These are phyloP conservation scores for Botrytis paeoniae DNA, from an alignment of 2,329 filamentous ascomycete species.

Conservation along the genomic window DNA sequence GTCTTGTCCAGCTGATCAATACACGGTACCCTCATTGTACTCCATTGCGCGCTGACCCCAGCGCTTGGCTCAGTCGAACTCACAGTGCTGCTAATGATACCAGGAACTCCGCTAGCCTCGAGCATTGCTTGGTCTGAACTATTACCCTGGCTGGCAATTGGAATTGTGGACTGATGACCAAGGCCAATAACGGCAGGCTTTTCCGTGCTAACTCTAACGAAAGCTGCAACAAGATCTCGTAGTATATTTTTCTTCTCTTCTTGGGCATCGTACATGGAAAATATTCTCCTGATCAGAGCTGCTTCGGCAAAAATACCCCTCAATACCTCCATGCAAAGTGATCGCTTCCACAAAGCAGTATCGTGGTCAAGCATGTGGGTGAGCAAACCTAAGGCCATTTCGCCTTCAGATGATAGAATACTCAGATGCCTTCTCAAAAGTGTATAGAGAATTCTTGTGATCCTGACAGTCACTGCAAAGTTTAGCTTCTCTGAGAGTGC, in stretches of 20 bases:
- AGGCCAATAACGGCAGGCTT: constrained; percentile 86
- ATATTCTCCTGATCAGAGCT: constrained; percentile 74
- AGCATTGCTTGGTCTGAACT: constrained; percentile 81
- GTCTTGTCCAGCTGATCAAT: constrained; percentile 94
- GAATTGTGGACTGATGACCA: constrained; percentile 82
- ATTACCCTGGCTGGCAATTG: constrained; percentile 57
- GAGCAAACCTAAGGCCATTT: constrained; percentile 75
- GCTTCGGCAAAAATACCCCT: constrained; percentile 81
- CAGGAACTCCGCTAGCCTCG: constrained; percentile 82
- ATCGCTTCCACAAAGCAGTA: constrained; percentile 77
- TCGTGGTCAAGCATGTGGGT: constrained; percentile 89
- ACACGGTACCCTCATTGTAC: constrained; percentile 78
- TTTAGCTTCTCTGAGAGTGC: constrained; percentile 73
- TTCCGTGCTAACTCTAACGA: constrained; percentile 90
- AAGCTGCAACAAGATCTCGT: constrained; percentile 77
- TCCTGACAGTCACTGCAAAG: constrained; percentile 79
- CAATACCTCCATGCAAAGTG: constrained; percentile 88
- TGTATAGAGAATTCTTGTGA: constrained; percentile 79
- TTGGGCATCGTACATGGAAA: constrained; percentile 71
- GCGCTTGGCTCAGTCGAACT: constrained; percentile 62
- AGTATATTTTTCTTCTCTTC: constrained; percentile 73
- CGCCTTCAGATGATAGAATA: constrained; percentile 74
- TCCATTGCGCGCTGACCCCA: constrained; percentile 91
- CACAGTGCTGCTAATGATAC: constrained; percentile 75
- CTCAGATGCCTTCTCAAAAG: constrained; percentile 74